Evolutionary conservation across 116 monocot genomes (phyloP).

Genomic region (Zostera marina): DNA sequence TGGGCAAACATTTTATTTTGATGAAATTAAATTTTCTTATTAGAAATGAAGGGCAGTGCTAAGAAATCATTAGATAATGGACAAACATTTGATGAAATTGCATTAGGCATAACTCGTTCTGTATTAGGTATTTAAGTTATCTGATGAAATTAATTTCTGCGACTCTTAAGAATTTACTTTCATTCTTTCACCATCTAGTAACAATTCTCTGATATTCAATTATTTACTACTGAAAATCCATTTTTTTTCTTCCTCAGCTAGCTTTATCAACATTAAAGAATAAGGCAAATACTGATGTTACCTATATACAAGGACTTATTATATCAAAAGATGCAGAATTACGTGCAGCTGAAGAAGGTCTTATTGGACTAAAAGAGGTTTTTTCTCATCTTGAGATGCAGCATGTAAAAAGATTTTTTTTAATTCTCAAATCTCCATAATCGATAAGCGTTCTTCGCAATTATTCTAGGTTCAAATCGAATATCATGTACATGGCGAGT

Average conservation of each 20-base stretch:
- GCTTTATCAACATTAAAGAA: conserved; percentile 33
- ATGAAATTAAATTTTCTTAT: no score
- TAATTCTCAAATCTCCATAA: not conserved
- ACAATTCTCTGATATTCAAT: not conserved
- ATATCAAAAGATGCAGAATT: conserved; percentile 35
- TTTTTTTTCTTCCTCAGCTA: conserved; percentile 17
- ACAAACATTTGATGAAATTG: no score
- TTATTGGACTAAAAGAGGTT: conserved; percentile 64
- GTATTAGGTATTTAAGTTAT: no score
- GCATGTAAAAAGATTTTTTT: not conserved
- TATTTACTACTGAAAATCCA: not conserved
- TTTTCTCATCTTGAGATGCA: not conserved
- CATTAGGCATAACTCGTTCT: no score
- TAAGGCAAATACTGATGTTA: conserved; percentile 29
- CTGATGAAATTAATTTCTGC: no score
- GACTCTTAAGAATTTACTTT: not conserved
- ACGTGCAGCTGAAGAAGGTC: conserved; percentile 29
- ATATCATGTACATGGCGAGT: conserved; percentile 38
- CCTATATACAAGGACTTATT: conserved; percentile 21
- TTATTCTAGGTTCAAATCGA: conserved; percentile 45
- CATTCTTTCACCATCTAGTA: not conserved
- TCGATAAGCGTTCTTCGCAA: not conserved
- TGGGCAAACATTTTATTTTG: no score
- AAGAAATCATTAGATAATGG: no score
- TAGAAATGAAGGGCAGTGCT: no score